phyloP scores from a whole-genome alignment of 768 basidiomycete genomes.

The Naematelia aurantialba region DNA sequence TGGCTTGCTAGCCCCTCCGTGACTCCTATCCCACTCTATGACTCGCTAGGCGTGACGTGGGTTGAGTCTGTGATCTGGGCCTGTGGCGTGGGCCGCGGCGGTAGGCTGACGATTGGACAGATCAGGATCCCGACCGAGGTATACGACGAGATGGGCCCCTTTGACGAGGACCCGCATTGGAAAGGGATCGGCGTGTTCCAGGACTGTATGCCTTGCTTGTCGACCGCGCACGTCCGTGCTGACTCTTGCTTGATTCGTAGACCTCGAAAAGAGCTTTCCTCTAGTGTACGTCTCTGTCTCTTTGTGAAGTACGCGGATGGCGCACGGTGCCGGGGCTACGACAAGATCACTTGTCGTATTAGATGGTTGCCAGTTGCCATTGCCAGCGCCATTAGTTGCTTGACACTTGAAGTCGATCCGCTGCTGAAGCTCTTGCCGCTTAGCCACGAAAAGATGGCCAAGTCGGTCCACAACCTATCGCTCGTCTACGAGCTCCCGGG shows the following conservation, averaged over 20 bases:
- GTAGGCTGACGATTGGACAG: neutral
- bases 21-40: no score
- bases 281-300: constrained; percentile 20
- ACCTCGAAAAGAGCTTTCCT: constrained; percentile 50
- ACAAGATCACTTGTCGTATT: neutral
- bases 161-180: constrained; percentile 39
- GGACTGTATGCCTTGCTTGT: constrained; percentile 27
- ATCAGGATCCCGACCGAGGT: constrained; percentile 41
- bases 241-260: no score
- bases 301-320: neutral
- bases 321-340: neutral
- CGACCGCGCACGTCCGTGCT: no score
- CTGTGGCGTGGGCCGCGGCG: neutral
- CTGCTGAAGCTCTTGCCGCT: no score
- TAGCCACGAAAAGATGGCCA: neutral
- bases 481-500: constrained; percentile 71
- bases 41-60: no score
- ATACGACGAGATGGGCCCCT: constrained; percentile 46
- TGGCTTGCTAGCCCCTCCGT: no score
- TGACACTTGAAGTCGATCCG: no score
- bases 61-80: neutral
- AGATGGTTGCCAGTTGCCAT: neutral
- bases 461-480: constrained; percentile 56
- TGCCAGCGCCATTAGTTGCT: no score
- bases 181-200: constrained; percentile 36